phyloP scores from a whole-genome alignment of 2,329 filamentous ascomycete genomes.

The Arachnomyces sp. region DNA sequence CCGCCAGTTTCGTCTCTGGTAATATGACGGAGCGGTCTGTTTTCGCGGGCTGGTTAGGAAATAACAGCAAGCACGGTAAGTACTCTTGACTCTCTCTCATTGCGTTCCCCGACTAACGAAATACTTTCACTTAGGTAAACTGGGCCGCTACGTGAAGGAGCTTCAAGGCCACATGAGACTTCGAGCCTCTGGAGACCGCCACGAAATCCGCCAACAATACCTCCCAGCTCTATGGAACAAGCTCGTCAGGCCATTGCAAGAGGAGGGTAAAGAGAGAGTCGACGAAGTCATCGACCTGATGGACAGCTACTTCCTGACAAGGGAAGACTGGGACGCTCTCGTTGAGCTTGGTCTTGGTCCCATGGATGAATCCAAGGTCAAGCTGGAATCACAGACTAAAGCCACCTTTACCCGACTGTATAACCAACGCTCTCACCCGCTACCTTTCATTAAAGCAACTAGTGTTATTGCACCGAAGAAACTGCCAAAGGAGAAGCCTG shows the following conservation, averaged over 20 bases:
- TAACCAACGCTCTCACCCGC: slow-evolving; percentile 74
- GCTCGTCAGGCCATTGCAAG: slow-evolving; percentile 63
- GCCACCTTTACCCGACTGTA: slow-evolving; percentile 84
- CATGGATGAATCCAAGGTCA: slow-evolving; percentile 66
- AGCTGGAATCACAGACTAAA: slow-evolving; percentile 79
- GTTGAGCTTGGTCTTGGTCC: slow-evolving; percentile 82
- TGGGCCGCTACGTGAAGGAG: slow-evolving; percentile 77
- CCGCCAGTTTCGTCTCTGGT: slow-evolving; percentile 78
- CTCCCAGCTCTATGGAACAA: slow-evolving; percentile 79
- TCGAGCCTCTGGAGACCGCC: slow-evolving; percentile 77
- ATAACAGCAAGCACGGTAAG: slow-evolving; percentile 79
- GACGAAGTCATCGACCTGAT: slow-evolving; percentile 83
- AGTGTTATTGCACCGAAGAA: slow-evolving; percentile 66
- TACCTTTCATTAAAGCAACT: slow-evolving; percentile 94
- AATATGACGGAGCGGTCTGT: slow-evolving; percentile 60
- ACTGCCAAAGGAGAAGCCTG: slow-evolving; percentile 65
- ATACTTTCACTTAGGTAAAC: slow-evolving; percentile 38
- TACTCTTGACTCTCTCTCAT: background rate
- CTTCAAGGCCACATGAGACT: slow-evolving; percentile 97
- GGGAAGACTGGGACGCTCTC: slow-evolving; percentile 89
- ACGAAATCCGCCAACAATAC: slow-evolving; percentile 92
- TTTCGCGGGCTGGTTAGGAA: slow-evolving; percentile 90
- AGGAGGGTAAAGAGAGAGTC: slow-evolving; percentile 73
- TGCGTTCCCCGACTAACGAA: slow-evolving; percentile 11
- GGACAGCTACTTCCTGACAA: slow-evolving; percentile 93